Conservation (phyloP, 139 green algal species). For the Picochlorum sp. region DNA sequence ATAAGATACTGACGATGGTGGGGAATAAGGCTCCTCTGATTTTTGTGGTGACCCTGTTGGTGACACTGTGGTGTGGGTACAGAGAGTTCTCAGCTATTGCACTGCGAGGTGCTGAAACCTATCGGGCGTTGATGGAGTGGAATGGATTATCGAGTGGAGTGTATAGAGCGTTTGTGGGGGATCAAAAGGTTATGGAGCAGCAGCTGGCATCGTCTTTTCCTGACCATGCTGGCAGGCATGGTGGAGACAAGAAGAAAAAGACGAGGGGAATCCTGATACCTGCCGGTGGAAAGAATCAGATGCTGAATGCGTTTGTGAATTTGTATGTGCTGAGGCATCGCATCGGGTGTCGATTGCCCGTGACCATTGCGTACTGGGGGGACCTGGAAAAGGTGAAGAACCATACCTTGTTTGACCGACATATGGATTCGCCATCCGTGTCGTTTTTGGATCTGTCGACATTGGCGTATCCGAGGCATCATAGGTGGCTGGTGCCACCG, state of each 20-base stretch:
- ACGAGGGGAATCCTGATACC: constrained; percentile 18
- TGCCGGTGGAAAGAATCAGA: not conserved
- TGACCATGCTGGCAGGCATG: not conserved
- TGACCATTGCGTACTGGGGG: constrained; percentile 23
- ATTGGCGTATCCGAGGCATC: constrained; percentile 1
- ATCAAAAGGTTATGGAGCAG: constrained; percentile 7
- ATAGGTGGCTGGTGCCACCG: constrained; percentile 1
- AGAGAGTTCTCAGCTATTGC: not conserved
- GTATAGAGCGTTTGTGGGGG: constrained; percentile 7
- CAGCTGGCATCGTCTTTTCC: not conserved
- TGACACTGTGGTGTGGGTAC: not conserved
- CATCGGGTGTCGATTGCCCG: constrained; percentile 10
- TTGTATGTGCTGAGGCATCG: constrained; percentile 16
- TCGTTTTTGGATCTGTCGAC: constrained; percentile 10
- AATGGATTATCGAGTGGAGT: not conserved
- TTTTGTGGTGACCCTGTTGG: not conserved
- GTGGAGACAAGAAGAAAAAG: not conserved
- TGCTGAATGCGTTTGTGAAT: constrained; percentile 19
- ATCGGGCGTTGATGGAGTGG: not conserved
- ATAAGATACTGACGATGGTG: not conserved
- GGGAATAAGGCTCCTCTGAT: not conserved
- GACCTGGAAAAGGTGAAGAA: no score
- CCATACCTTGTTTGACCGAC: not conserved
- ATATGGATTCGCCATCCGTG: not conserved
- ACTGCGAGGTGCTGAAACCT: constrained; percentile 4